Evolutionary conservation across 2,329 filamentous ascomycete species (phyloP).

Genomic region (Cryphonectria parasitica): DNA sequence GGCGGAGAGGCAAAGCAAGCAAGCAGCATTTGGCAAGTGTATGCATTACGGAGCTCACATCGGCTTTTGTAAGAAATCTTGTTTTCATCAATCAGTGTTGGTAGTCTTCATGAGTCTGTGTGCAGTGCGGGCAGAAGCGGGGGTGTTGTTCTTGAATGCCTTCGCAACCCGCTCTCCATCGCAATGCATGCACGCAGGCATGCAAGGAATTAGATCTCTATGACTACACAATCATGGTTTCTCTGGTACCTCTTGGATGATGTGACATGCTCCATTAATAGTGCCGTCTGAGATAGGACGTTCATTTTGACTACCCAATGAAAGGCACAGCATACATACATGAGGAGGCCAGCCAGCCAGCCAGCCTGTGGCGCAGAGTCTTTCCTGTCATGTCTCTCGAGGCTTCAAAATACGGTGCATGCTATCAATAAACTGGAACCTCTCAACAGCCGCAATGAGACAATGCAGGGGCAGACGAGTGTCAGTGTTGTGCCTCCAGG

Average conservation of each 20-base stretch:
- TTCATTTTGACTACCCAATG: neutral
- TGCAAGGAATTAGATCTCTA: slow-evolving; percentile 12
- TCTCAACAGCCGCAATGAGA: too few species aligned
- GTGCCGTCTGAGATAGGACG: neutral
- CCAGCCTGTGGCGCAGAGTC: too few species aligned
- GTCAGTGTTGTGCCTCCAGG: neutral
- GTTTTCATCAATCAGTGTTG: slow-evolving; percentile 14
- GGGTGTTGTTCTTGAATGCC: slow-evolving; percentile 8
- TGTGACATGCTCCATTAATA: neutral
- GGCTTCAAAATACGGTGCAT: too few species aligned
- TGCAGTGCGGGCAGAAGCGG: neutral
- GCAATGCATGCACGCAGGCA: slow-evolving; percentile 18
- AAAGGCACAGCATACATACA: neutral
- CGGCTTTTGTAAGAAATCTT: slow-evolving; percentile 25
- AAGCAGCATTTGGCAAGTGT: slow-evolving; percentile 22
- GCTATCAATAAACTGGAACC: too few species aligned
- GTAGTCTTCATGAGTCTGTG: slow-evolving; percentile 15
- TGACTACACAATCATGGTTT: slow-evolving; percentile 7
- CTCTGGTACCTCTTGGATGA: neutral
- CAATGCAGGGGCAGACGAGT: neutral
- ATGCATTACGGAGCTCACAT: slow-evolving; percentile 23
- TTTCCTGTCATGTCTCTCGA: too few species aligned
- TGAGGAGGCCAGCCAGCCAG: neutral
- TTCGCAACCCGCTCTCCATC: neutral
- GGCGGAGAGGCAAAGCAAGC: slow-evolving; percentile 11